Conservation (phyloP, 768 basidiomycete genomes). For the Rhizopogon vulgaris region DNA sequence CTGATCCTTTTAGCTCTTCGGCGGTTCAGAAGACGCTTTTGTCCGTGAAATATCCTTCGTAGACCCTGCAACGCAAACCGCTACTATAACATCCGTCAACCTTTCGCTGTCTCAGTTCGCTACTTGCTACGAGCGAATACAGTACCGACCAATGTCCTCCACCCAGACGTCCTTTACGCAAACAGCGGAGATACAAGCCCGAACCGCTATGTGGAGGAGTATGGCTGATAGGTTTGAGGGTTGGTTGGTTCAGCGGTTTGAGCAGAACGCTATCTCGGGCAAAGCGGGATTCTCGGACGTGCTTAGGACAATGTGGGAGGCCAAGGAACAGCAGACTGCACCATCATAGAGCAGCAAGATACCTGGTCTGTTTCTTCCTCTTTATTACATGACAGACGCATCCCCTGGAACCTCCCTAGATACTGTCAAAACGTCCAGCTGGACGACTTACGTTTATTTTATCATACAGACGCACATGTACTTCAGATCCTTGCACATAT, state of each 20-base stretch:
- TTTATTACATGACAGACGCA: conserved; percentile 16
- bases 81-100: conserved; percentile 88
- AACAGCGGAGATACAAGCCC: conserved; percentile 87
- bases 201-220: conserved; percentile 73
- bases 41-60: conserved; percentile 93
- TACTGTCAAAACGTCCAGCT: conserved; percentile 15
- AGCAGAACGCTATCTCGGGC: conserved; percentile 86
- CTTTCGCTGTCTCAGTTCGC: conserved; percentile 93
- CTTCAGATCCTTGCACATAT: conserved; percentile 1
- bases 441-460: conserved; percentile 23
- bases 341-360: conserved; percentile 17
- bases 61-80: conserved; percentile 74
- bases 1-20: conserved; percentile 56
- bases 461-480: conserved; percentile 19
- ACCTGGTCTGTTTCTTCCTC: conserved; percentile 3
- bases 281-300: conserved; percentile 90
- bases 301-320: conserved; percentile 70
- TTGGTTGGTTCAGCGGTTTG: conserved; percentile 84
- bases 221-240: conserved; percentile 80
- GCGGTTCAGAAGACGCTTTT: conserved; percentile 90
- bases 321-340: conserved; percentile 46
- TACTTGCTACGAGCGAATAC: conserved; percentile 86
- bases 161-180: conserved; percentile 72
- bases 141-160: conserved; percentile 66
- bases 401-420: conserved; percentile 12